Evolutionary conservation across 2,329 filamentous ascomycete genomes (phyloP), one percentile per base, ranked within the genome.

Genomic region (Stachybotrys elegans): DNA sequence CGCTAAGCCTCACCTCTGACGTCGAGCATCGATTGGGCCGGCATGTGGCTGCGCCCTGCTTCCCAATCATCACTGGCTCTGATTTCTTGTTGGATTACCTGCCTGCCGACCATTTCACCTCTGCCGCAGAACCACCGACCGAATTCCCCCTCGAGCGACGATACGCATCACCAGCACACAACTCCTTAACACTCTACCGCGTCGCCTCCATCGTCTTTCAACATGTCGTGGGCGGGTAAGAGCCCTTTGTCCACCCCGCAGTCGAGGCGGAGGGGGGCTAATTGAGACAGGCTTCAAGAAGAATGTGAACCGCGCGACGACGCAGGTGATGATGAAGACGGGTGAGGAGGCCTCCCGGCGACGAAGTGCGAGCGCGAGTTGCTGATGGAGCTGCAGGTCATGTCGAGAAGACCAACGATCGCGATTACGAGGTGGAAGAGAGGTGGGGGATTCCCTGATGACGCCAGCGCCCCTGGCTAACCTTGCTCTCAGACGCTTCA

Each of bases 261-360:
- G 52, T 51, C 36, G 50, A 56, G 42, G n/a, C 48, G 51, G 51
- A 51, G 48, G 53, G 55, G 56, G 54, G 60, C 58, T 65, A 55
- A 66, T 50, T 39, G 45, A 25, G 35, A 51, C 52, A 71, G 69
- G 69, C 53, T 72, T 72, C 59, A 72, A 93, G 75, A 95, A 95
- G 69, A 94, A 94, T 83, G 91, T 97, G 75, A 92, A 93, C 76
- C 89, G 93, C 73, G 92, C 92, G 59, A 96, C 92, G 69, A 98
- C 94, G 72, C 91, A 96, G 83, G 92, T 97, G 51, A 96, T 98
- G 89, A 97, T 98, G 92, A 98, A 98, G 79, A 95, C 91, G 46
- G 88, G 84, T 87, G 67, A 52, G 75, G 59, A 27, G 13, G 21
- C 13, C 14, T 16, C 36, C 9, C 8, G 22, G 17, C n/a, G 22